Evolutionary conservation across 2,329 filamentous ascomycete genomes (phyloP), one percentile per base, ranked within the genome.

Genomic region (Bisporella sp.): DNA sequence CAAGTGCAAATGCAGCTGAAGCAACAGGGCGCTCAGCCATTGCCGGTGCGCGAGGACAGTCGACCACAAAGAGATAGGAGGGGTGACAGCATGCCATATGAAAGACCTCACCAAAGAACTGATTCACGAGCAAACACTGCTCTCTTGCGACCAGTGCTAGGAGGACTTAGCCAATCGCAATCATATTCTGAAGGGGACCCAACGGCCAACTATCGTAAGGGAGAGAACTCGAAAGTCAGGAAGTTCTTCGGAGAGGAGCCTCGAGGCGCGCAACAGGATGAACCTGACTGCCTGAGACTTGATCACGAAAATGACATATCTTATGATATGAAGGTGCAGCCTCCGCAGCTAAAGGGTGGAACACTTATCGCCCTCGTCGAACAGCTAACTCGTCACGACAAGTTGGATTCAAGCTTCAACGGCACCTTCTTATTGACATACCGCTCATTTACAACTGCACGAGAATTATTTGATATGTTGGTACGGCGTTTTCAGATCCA

Each of bases 341-440:
- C 84, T 2, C 83, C 87, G 29, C 78, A 84, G 31, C 78, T 99
- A 51, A 93, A 91, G 67, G 93, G 92, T 58, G 93, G 93, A 44
- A 95, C 92, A 1, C 71, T 99, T 21, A 77, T 89, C 31, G 93
- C 88, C 4, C 74, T 99, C 51, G 93, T 96, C 5, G 93, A 97
- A 68, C 92, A 97, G 64, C 77, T 99, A 42, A 99, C 93, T 12
- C 82, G 93, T 45, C 93, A 99, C 64, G 93, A 99, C 70, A 93
- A 95, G 64, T 79, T 96, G 11, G 93, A 97, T 64, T 89, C 91
- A 3, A 92, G 80, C 55, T 97, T 97, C 72, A 97, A 97, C 73
- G 95, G 92, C 62, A 99, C 93, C 1, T 99, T 99, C 75, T 81
- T 99, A 12, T 79, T 99, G 37, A 99, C 93, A 1, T 99, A 99